Evolutionary conservation across 2,329 filamentous ascomycete species (phyloP), one percentile per base, ranked within the genome.

Genomic region (Colletotrichum acutatum): DNA sequence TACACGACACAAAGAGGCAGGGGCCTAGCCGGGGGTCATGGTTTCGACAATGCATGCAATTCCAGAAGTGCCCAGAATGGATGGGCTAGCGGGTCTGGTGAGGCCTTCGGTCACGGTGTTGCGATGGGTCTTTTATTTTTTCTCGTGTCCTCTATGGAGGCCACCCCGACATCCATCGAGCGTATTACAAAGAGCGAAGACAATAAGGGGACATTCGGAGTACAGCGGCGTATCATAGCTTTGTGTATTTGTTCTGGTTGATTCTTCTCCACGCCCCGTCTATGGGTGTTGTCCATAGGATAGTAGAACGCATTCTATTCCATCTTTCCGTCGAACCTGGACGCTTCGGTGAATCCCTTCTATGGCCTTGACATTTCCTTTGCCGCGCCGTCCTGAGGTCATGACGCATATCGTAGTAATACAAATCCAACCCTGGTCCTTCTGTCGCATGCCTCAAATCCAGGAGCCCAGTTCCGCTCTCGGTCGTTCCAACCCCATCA

Each of bases 171-270:
- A 66, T 73, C 57, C 53, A 68, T 68, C 64, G 52, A 72, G 71
- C 71, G 71, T 71, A 74, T 71, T 72, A 74, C 68, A 74, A 68
- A 72, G 60, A 74, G 68, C 74, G 70, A 74, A 77, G 74, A 78
- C 68, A 70, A 68, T 68, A 63, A 66, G 59, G 68, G 71, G 73
- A 74, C 74, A 72, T 71, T 66, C 69, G 77, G 78, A 76, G 76
- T 78, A 75, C 65, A 56, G 73, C 59, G 77, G 77, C 76, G 77
- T 76, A 76, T 78, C 73, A 74, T 78, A 62, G 71, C 76, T 68
- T 71, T 71, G 77, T 74, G 72, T 74, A 75, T 76, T 74, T 76
- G 66, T 71, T 72, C 52, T 54, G 56, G 42, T 61, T 72, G 56
- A 49, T 72, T 68, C 62, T 68, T 58, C 66, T 66, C 61, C 66